Evolutionary conservation across 1,284 basidiomycete species (phyloP).

Genomic region (Meira miltonrushii): DNA sequence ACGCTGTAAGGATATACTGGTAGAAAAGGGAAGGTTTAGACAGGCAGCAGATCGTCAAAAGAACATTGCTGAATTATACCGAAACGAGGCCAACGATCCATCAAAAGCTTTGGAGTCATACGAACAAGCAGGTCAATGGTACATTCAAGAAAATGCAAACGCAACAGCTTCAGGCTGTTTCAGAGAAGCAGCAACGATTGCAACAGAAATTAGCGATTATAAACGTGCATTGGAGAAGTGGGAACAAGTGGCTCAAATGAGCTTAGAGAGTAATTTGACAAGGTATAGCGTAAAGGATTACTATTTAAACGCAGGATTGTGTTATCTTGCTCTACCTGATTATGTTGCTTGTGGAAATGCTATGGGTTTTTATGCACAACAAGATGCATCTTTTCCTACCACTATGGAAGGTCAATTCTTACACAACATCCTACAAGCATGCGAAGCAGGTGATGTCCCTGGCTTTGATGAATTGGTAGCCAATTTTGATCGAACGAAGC

Average conservation of each 20-base stretch:
- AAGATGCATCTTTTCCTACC: slow-evolving; percentile 46
- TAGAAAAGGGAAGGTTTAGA: slow-evolving; percentile 80
- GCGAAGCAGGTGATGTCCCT: slow-evolving; percentile 44
- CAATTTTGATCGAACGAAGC: slow-evolving; percentile 49
- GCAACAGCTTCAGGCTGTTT: slow-evolving; percentile 96
- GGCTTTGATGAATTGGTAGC: slow-evolving; percentile 41
- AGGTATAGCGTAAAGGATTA: slow-evolving; percentile 98
- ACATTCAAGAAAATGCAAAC: slow-evolving; percentile 87
- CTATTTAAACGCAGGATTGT: slow-evolving; percentile 81
- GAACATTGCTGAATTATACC: slow-evolving; percentile 79
- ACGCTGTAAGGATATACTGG: slow-evolving; percentile 77
- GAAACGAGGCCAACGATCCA: slow-evolving; percentile 68
- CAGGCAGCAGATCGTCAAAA: slow-evolving; percentile 95
- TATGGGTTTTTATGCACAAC: slow-evolving; percentile 50
- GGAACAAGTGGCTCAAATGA: slow-evolving; percentile 82
- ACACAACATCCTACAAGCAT: slow-evolving; percentile 41
- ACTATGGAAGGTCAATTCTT: slow-evolving; percentile 50
- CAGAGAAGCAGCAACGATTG: slow-evolving; percentile 92
- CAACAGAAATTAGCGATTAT: slow-evolving; percentile 82
- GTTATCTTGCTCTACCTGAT: slow-evolving; percentile 75
- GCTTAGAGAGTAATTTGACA: slow-evolving; percentile 77
- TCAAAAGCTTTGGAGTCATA: slow-evolving; percentile 81
- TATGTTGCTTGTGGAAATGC: slow-evolving; percentile 45
- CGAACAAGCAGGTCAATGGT: slow-evolving; percentile 93
- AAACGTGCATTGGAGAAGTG: slow-evolving; percentile 79